Evolutionary conservation across 768 basidiomycete species (phyloP).

Genomic region (Tephrocybe rancida): DNA sequence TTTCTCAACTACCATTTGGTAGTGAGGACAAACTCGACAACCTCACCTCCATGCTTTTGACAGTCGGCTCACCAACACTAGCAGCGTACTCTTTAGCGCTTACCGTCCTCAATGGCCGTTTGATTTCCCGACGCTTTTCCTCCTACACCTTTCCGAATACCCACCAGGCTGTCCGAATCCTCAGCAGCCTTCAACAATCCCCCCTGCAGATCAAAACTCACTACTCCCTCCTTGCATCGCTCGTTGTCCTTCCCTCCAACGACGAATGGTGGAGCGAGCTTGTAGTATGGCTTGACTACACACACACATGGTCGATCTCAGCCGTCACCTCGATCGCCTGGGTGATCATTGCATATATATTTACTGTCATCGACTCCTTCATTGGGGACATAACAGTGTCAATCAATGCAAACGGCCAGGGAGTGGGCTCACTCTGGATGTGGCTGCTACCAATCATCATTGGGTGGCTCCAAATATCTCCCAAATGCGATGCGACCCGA

Average conservation of each 20-base stretch:
- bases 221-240: constrained; percentile 35
- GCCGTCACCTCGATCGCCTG: constrained; percentile 42
- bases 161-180: constrained; percentile 29
- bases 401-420: constrained; percentile 39
- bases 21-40: constrained; percentile 39
- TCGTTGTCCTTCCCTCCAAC: constrained; percentile 43
- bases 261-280: constrained; percentile 43
- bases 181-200: constrained; percentile 44
- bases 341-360: constrained; percentile 45
- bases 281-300: constrained; percentile 31
- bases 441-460: constrained; percentile 46
- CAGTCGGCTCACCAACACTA: constrained; percentile 45
- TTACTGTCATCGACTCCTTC: constrained; percentile 39
- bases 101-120: constrained; percentile 45
- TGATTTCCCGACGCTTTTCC: constrained; percentile 36
- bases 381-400: constrained; percentile 20
- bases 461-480: constrained; percentile 37
- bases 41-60: constrained; percentile 41
- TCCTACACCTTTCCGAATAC: constrained; percentile 31
- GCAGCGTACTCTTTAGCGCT: constrained; percentile 47
- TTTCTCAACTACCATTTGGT: constrained; percentile 52
- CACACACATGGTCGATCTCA: constrained; percentile 38
- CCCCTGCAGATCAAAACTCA: constrained; percentile 33
- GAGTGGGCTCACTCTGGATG: constrained; percentile 43
- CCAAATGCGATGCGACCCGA: neutral